phyloP scores from a whole-genome alignment of 352 stramenopile genomes.

The Globisporangium orthogonon region DNA sequence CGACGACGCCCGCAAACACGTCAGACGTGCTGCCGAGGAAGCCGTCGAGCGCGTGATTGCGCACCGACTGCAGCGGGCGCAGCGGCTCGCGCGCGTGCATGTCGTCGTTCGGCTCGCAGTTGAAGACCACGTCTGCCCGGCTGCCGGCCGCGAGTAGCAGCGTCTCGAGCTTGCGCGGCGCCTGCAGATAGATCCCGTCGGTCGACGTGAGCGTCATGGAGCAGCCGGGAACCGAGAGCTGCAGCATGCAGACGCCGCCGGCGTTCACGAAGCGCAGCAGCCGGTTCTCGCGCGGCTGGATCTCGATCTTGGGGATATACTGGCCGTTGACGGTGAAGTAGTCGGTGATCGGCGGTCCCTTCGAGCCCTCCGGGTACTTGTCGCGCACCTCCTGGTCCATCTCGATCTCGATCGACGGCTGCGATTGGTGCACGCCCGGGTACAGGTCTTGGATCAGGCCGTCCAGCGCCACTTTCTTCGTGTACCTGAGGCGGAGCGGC shows the following conservation, averaged over 20 bases:
- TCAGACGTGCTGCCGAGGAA: conserved; percentile 57
- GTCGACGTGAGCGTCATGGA: conserved; percentile 40
- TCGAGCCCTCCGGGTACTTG: conserved; percentile 8
- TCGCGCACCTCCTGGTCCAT: conserved; percentile 16
- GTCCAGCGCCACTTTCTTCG: conserved; percentile 30
- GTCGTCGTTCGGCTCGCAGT: conserved; percentile 31
- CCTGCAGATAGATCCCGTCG: conserved; percentile 51
- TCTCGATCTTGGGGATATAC: conserved; percentile 53
- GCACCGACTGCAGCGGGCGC: conserved; percentile 49
- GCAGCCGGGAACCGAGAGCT: conserved; percentile 58
- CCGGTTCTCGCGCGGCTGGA: conserved; percentile 44
- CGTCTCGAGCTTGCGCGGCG: conserved; percentile 27
- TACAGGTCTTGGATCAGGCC: conserved; percentile 30
- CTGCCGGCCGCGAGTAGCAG: conserved; percentile 54
- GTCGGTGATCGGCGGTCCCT: conserved; percentile 26
- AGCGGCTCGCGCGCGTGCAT: conserved; percentile 19
- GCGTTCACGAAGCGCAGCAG: conserved; percentile 61
- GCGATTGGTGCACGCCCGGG: conserved; percentile 29
- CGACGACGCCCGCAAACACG: conserved; percentile 49
- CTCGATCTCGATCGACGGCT: conserved; percentile 20
- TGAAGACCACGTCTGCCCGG: conserved; percentile 51
- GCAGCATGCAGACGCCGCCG: conserved; percentile 38
- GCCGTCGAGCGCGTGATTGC: conserved; percentile 24
- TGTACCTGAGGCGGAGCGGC: conserved; percentile 41
- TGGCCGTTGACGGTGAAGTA: conserved; percentile 75